Conservation (phyloP, 495 filamentous ascomycete species). For the Schizothecium vesticola region DNA sequence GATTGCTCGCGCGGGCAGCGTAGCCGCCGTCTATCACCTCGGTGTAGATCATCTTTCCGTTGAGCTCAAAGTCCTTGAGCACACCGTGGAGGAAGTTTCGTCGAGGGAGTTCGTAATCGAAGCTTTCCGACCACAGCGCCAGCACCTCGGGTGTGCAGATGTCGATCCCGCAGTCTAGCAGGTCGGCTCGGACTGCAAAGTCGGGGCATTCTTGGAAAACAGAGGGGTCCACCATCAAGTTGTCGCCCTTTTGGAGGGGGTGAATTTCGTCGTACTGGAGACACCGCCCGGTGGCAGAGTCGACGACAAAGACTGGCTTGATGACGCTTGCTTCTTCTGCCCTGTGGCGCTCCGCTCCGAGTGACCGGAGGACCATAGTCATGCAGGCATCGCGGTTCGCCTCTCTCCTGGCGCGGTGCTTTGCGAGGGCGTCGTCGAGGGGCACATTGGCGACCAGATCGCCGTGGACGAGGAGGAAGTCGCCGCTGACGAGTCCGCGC, state of each 20-base stretch:
- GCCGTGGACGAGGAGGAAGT: constrained; percentile 89
- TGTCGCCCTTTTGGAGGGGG: constrained; percentile 43
- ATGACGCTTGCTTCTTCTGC: constrained; percentile 63
- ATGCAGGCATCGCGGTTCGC: constrained; percentile 94
- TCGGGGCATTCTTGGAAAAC: constrained; percentile 49
- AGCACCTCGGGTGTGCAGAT: constrained; percentile 96
- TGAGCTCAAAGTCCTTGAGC: constrained; percentile 92
- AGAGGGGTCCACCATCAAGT: constrained; percentile 61
- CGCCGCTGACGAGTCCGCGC: constrained; percentile 76
- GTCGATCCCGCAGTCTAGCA: constrained; percentile 93
- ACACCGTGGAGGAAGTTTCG: constrained; percentile 87
- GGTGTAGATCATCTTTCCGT: constrained; percentile 92
- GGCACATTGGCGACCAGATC: constrained; percentile 90
- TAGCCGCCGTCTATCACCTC: constrained; percentile 77
- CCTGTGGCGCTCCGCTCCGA: constrained; percentile 60
- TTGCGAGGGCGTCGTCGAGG: constrained; percentile 70
- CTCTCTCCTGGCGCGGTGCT: constrained; percentile 74
- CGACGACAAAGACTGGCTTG: constrained; percentile 79
- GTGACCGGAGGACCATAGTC: constrained; percentile 88
- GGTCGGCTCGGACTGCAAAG: constrained; percentile 73
- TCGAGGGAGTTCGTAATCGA: constrained; percentile 87
- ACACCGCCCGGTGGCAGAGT: constrained; percentile 73
- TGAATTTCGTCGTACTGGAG: constrained; percentile 84
- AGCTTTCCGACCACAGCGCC: constrained; percentile 93
- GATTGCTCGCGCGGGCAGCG: constrained; percentile 73